phyloP scores from a whole-genome alignment of 1,139 yeast genomes.

The Blastobotrys raffinosifermentans region DNA sequence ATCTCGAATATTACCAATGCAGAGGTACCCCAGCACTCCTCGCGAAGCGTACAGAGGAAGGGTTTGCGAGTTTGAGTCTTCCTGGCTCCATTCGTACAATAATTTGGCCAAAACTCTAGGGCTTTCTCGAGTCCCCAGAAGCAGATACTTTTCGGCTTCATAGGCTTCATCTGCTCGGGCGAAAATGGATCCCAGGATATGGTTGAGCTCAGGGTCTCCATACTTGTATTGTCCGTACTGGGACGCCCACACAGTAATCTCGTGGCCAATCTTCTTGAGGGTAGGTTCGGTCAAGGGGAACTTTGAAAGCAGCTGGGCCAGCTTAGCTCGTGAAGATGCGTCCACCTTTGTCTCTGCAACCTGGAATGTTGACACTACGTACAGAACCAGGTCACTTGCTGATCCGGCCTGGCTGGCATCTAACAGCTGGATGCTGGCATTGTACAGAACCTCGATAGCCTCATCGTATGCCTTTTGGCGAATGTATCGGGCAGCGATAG shows the following conservation, averaged over 20 bases:
- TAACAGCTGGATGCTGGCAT: constrained; percentile 63
- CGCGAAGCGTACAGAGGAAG: constrained; percentile 54
- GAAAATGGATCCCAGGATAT: constrained; percentile 65
- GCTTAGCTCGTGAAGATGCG: constrained; percentile 27
- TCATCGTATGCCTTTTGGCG: constrained; percentile 59
- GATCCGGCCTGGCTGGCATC: constrained; percentile 71
- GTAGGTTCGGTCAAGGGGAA: constrained; percentile 65
- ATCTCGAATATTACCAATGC: constrained; percentile 56
- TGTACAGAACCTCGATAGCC: constrained; percentile 67
- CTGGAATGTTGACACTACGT: constrained; percentile 62
- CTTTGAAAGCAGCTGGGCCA: constrained; percentile 40
- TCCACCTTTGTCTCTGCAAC: constrained; percentile 43
- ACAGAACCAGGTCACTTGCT: constrained; percentile 70
- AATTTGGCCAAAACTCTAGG: constrained; percentile 48
- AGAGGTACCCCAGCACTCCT: constrained; percentile 63
- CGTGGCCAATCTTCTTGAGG: constrained; percentile 58
- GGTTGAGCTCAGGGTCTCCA: constrained; percentile 75
- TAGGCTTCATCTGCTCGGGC: constrained; percentile 34
- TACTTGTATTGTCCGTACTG: constrained; percentile 44
- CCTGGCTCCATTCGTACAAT: constrained; percentile 51
- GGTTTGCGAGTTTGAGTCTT: constrained; percentile 29
- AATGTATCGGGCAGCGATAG: constrained; percentile 79
- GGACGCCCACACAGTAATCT: constrained; percentile 53
- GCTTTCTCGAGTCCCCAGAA: constrained; percentile 62
- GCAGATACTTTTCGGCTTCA: constrained; percentile 55